Conservation (phyloP, 768 basidiomycete genomes). For the Harrya chromipes region DNA sequence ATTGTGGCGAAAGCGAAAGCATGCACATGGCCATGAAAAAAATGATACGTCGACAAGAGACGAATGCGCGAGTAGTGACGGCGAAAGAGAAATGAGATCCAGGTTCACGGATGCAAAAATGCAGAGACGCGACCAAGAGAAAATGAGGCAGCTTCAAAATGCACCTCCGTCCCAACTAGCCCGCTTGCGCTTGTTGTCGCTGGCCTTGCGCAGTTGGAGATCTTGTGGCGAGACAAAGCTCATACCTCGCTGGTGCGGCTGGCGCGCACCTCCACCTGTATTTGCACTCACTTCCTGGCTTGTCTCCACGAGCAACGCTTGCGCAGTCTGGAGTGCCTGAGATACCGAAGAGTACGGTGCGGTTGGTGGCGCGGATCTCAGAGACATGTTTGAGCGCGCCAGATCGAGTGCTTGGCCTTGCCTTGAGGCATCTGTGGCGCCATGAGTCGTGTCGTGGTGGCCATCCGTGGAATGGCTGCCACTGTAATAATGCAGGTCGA, state of each 20-base stretch:
- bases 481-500: constrained; percentile 71
- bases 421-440: constrained; percentile 29
- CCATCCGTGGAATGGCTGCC: constrained; percentile 27
- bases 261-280: constrained; percentile 11
- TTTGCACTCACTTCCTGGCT: constrained; percentile 7
- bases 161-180: constrained; percentile 54
- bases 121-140: neutral
- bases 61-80: constrained; percentile 11
- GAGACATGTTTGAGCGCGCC: constrained; percentile 37
- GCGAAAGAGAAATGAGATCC: constrained; percentile 10
- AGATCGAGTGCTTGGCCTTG: constrained; percentile 52
- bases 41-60: constrained; percentile 6
- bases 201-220: constrained; percentile 44
- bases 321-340: constrained; percentile 35
- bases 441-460: constrained; percentile 23
- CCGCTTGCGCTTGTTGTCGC: constrained; percentile 54
- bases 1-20: constrained; percentile 11
- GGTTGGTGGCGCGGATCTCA: constrained; percentile 26
- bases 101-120: constrained; percentile 7
- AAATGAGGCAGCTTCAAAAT: constrained; percentile 17
- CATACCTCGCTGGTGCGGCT: constrained; percentile 44
- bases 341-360: constrained; percentile 25
- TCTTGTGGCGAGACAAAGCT: constrained; percentile 55
- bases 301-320: constrained; percentile 25
- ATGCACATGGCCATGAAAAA: neutral